phyloP scores from a whole-genome alignment of 805 yeast species.

The Lachancea meyersii region DNA sequence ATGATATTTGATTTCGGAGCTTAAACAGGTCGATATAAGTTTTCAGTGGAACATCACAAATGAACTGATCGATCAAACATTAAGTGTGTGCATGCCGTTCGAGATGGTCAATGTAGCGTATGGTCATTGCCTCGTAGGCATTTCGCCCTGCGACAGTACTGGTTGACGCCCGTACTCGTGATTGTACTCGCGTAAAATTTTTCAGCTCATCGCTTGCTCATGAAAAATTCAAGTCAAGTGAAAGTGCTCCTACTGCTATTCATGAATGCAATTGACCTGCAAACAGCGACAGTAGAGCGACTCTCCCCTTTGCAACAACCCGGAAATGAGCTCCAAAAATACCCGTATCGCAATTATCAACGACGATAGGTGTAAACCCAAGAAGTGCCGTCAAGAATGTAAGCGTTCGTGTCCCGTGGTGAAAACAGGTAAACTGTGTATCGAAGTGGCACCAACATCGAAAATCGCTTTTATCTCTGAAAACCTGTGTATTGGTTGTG shows the following conservation, averaged over 20 bases:
- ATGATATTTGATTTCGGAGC: no score
- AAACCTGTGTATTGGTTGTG: constrained; percentile 95
- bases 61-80: no score
- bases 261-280: no score
- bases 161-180: background rate
- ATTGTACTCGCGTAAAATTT: constrained; percentile 5
- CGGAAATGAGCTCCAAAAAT: constrained; percentile 37
- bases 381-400: constrained; percentile 98
- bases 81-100: no score
- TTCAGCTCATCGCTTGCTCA: constrained; percentile 8
- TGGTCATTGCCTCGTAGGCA: no score
- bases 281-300: no score
- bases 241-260: background rate
- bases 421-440: constrained; percentile 94
- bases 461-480: constrained; percentile 95
- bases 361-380: constrained; percentile 93
- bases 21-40: no score
- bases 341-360: constrained; percentile 95
- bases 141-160: no score
- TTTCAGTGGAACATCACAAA: no score
- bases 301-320: no score
- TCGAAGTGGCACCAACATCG: constrained; percentile 84
- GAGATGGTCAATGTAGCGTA: no score
- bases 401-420: constrained; percentile 96
- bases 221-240: background rate